Evolutionary conservation across 1,139 yeast species (phyloP), one percentile per base, ranked within the genome.

Genomic region (Candida dubliniensis): DNA sequence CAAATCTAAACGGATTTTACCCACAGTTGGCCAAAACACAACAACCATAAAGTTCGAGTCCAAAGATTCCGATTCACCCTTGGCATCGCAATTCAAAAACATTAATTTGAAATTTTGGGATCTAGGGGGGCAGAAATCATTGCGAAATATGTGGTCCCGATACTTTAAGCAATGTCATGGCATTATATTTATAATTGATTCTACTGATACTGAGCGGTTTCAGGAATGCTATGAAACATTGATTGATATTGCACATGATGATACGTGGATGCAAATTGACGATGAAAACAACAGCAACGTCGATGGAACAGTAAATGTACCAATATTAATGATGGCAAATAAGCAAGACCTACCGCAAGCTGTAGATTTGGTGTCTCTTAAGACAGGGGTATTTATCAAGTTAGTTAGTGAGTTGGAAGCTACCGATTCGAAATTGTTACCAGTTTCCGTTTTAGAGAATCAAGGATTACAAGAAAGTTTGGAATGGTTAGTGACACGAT

Each of bases 251-350:
- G 67, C 76, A 9, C 69, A 67, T 57, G 74, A 74, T 55, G 63
- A 67, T 35, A 64, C 66, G 38, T 73, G 78, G 78, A 52, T 55
- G 55, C 85, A 82, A 44, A 43, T 43, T 2, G 74, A 55, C 31
- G 61, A 60, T 34, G 60, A 77, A 25, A 87, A 40, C 32, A 31
- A 30, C 9, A 34, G 31, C 12, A 31, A 43, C 13, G 36, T 81
- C 18, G 55, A 52, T 41, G 59, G 54, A 8, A 53, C 57, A 49
- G 91, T 71, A 41, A 72, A 93, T 36, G 85, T 90, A 11, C 99
- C 98, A 0, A 81, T 93, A 8, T 70, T 93, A 43, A 90, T 93
- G 96, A 73, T 93, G 60, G 98, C 97, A 8, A 93, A 93, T 64
- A 93, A 93, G 63, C 97, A 90, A 68, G 99, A 93, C 64, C 71